Evolutionary conservation across 331 rosid genomes (phyloP), one percentile per base, ranked within the genome.

Genomic region (Ulmus americana): DNA sequence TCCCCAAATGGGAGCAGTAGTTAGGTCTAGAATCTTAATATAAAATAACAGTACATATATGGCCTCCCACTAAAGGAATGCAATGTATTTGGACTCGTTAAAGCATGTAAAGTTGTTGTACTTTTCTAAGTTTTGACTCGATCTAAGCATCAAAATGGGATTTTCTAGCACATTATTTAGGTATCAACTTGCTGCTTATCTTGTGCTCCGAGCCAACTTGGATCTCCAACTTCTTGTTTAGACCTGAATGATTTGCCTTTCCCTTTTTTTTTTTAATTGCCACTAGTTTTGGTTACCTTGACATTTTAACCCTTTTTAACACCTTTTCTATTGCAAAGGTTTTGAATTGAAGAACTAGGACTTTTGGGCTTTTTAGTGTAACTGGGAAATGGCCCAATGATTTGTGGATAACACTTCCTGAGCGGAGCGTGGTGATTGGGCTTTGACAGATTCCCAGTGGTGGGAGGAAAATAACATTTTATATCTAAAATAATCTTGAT

Each of bases 171-270:
- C 58, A 49, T 16, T 9, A 49, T 28, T 39, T 39, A 15, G 13
- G 11, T 64, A 58, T 50, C 69, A 49, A 64, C 69, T 64, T 48
- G 58, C 59, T 1, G 5, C n/a, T 48, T 40, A 1, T 11, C 43
- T 64, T 8, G 44, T 44, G 45, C 46, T 13, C 18, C 39, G 16
- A 9, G 8, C 55, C 35, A 10, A 28, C 57, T 49, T 49, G 69
- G 69, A 64, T 64, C 58, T 12, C 58, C 47, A 49, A 64, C 55
- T 61, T 61, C 38, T 45, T 41, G 49, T 22, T 39, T 8, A 11
- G 49, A 15, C 22, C 69, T 61, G 12, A 44, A 12, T 63, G 2
- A 46, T 8, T 48, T 8, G 46, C 28, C 14, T 35, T 38, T 39
- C 39, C n/a, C n/a, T n/a, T 20, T 20, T 20, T 20, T 20, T 20